Base-by-base conservation (phyloP, 2,329 filamentous ascomycete genomes). In the Aspergillus persii region DNA sequence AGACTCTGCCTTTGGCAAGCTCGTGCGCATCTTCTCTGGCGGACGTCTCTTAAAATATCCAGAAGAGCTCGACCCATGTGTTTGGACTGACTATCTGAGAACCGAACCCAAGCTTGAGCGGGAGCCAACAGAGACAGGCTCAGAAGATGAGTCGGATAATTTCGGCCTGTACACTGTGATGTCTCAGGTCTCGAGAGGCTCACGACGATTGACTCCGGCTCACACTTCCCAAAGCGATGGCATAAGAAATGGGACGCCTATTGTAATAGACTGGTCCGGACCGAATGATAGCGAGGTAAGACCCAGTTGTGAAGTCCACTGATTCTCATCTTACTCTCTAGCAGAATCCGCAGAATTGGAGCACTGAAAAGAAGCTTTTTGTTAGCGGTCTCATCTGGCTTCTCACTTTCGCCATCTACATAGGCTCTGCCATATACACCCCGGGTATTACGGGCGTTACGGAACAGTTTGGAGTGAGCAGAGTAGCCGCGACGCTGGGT, bases 351-450 rank as follows among this genome's bases (percentile, higher is more conserved):
- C 67, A 73, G 52, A 82, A 82, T 60, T 83, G 80, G 81, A 75
- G 75, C 2, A 64, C 59, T 3, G 59, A 52, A 2, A 81, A 79
- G 67, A 81, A 80, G 41, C 63, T 74, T 56, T 77, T 78, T 59
- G 77, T 81, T 12, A 81, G 78, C 0, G 76, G 76, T 49, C 67
- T 80, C 46, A 78, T 84, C 61, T 81, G 77, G 55, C 61, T 83
- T 1, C 53, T 67, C 26, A 84, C 81, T 0, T 79, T 81, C 36
- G 74, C 76, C 3, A 77, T 84, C 49, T 85, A 84, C 67, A 77
- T 80, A 33, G 81, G 80, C 8, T 80, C 79, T 3, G 75, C 81
- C 0, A 82, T 85, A 33, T 84, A 84, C 64, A 77, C 79, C 0
- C 75, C 82, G 0, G 79, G 81, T 29, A 73, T 76, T 3, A 47